Evolutionary conservation across 805 yeast genomes (phyloP).

Genomic region (Candida sphagnicola): DNA sequence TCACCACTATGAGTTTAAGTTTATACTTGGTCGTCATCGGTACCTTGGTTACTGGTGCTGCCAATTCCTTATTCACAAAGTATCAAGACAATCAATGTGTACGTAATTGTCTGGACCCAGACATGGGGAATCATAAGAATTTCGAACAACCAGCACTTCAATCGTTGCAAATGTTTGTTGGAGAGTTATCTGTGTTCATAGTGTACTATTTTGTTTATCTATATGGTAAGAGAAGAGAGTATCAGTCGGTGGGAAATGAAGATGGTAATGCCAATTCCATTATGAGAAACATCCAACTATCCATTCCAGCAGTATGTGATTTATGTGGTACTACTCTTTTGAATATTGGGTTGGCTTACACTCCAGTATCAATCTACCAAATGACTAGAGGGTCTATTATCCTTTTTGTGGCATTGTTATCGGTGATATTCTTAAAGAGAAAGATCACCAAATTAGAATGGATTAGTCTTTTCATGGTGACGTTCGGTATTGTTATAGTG

Average conservation of each 20-base stretch:
- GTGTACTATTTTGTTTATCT: slow-evolving; percentile 31
- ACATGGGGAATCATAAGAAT: slow-evolving; percentile 34
- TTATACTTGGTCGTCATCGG: slow-evolving; percentile 32
- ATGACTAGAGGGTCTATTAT: slow-evolving; percentile 83
- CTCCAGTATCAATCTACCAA: slow-evolving; percentile 78
- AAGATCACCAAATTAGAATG: slow-evolving; percentile 61
- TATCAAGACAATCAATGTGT: slow-evolving; percentile 76
- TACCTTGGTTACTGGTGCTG: slow-evolving; percentile 63
- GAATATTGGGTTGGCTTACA: slow-evolving; percentile 69
- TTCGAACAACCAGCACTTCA: slow-evolving; percentile 81
- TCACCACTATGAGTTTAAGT: slow-evolving; percentile 5
- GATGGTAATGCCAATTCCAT: slow-evolving; percentile 7
- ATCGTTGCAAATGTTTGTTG: slow-evolving; percentile 77
- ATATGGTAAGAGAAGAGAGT: slow-evolving; percentile 11
- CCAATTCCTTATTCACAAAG: slow-evolving; percentile 72
- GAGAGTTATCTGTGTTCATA: slow-evolving; percentile 53
- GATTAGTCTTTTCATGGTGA: slow-evolving; percentile 60
- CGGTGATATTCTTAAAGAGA: slow-evolving; percentile 57
- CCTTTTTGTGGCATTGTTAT: slow-evolving; percentile 68
- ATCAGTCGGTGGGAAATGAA: slow-evolving; percentile 11
- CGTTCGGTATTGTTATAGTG: slow-evolving; percentile 66
- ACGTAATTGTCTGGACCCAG: slow-evolving; percentile 46
- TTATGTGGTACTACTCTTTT: slow-evolving; percentile 68
- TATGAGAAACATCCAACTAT: slow-evolving; percentile 20
- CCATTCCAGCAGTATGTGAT: slow-evolving; percentile 71